phyloP scores from a whole-genome alignment of 1,139 yeast species.

The Hyphopichia khmerensis region DNA sequence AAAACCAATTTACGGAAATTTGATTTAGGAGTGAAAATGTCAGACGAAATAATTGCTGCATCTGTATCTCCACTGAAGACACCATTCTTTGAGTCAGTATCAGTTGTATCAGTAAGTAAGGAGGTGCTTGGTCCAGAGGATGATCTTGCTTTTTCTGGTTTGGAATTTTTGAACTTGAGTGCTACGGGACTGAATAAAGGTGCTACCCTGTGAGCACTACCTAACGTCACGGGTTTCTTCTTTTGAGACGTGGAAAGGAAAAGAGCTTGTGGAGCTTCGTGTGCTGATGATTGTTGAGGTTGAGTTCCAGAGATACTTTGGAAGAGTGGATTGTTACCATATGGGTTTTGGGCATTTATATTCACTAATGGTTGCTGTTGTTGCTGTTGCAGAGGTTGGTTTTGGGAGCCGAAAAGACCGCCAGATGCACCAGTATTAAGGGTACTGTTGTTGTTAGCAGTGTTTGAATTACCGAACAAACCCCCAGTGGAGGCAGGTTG shows the following conservation, averaged over 20 bases:
- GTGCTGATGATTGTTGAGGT: conserved; percentile 10
- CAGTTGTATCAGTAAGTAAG: conserved; percentile 2
- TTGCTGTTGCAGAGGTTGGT: conserved; percentile 14
- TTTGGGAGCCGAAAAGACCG: conserved; percentile 19
- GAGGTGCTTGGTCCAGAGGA: conserved; percentile 6
- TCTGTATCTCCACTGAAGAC: conserved; percentile 48
- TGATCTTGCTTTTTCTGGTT: conserved; percentile 7
- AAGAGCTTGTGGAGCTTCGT: neutral
- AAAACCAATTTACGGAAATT: conserved; percentile 58
- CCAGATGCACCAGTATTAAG: conserved; percentile 14
- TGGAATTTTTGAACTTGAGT: conserved; percentile 8
- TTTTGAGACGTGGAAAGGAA: neutral
- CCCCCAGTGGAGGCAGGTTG: conserved; percentile 7
- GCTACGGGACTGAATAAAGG: conserved; percentile 40
- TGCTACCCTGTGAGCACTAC: conserved; percentile 62
- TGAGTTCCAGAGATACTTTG: conserved; percentile 35
- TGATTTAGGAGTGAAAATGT: conserved; percentile 65
- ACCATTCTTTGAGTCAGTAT: conserved; percentile 7
- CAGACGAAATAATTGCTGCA: conserved; percentile 67
- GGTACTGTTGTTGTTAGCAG: conserved; percentile 6
- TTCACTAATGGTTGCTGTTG: conserved; percentile 36
- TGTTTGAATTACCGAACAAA: conserved; percentile 11
- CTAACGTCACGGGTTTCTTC: conserved; percentile 56
- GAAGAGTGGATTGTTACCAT: conserved; percentile 69
- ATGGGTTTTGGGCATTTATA: conserved; percentile 63